A percentile compares a stretch with the other conserved stretches of the same genome.
phyloP scores from a whole-genome alignment of 129 eudicot species.

The Gnaphalium uliginosum region DNA sequence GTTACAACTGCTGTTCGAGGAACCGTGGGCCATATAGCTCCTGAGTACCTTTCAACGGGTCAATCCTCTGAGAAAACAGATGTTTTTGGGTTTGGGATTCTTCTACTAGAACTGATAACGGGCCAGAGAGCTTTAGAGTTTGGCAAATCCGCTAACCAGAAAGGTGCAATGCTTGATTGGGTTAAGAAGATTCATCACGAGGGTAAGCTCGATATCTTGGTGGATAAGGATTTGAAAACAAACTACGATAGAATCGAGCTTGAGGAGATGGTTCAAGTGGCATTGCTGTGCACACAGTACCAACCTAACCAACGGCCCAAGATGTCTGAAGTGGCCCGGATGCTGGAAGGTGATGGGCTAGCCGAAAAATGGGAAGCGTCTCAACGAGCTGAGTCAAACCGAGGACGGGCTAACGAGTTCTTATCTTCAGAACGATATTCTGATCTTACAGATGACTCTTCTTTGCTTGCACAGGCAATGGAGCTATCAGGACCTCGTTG shows the following conservation, averaged over 20 bases:
- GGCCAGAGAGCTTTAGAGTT: conserved; percentile 87
- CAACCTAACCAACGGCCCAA: conserved; percentile 76
- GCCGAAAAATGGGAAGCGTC: conserved; percentile 98
- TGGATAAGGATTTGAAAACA: conserved; percentile 71
- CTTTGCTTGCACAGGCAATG: conserved; percentile 93
- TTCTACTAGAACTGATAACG: conserved; percentile 77
- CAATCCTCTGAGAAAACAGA: conserved; percentile 97
- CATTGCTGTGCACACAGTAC: conserved; percentile 71
- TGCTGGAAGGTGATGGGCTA: conserved; percentile 98
- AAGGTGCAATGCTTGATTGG: conserved; percentile 96
- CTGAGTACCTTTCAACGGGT: conserved; percentile 94
- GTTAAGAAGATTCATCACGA: conserved; percentile 85
- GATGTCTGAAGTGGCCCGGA: conserved; percentile 95
- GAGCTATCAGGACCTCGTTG: conserved; percentile 97
- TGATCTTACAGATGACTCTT: conserved; percentile 92
- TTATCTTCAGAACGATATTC: conserved; percentile 82
- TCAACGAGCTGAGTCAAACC: conserved; percentile 64
- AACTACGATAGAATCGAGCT: conserved; percentile 74
- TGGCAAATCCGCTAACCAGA: conserved; percentile 90
- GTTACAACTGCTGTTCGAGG: conserved; percentile 97
- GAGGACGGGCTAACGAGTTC: conserved; percentile 77
- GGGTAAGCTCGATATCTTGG: conserved; percentile 79
- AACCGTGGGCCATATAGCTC: conserved; percentile 97
- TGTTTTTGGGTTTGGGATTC: conserved; percentile 94
- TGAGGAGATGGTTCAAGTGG: conserved; percentile 87